These are phyloP conservation scores for Scenedesmus sp. DNA, from an alignment of 163 green algal species.

Conservation along the genomic window DNA sequence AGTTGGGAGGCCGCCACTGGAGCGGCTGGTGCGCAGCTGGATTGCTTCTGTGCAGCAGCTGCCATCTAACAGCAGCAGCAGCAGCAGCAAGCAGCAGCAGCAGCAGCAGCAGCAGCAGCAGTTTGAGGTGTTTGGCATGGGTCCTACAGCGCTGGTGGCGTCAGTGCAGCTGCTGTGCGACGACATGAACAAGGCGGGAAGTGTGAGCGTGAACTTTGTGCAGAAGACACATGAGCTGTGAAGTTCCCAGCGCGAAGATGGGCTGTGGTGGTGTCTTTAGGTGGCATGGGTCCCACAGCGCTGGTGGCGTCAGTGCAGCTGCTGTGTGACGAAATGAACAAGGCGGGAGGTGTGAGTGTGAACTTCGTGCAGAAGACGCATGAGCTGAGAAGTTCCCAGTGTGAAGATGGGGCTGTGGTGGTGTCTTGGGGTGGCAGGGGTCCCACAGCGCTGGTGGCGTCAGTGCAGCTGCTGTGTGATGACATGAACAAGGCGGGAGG, in stretches of 20 bases:
- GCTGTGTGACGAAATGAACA: slow-evolving; percentile 30
- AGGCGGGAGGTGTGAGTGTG: background rate
- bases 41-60: background rate
- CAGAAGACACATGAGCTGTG: slow-evolving; percentile 51
- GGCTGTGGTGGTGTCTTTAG: too few species aligned
- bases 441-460: background rate
- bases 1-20: background rate
- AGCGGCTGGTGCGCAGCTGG: background rate
- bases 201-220: slow-evolving; percentile 13
- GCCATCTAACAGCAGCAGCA: background rate
- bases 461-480: slow-evolving; percentile 28
- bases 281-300: slow-evolving; percentile 24
- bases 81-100: slow-evolving; percentile 29
- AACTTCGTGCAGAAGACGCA: slow-evolving; percentile 48
- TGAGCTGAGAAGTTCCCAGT: slow-evolving; percentile 26
- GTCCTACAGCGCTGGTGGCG: slow-evolving; percentile 1
- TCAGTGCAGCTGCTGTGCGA: slow-evolving; percentile 26
- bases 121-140: slow-evolving; percentile 7
- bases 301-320: slow-evolving; percentile 14
- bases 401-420: background rate
- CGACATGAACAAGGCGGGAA: slow-evolving; percentile 3
- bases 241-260: background rate
- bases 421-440: background rate
- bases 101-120: slow-evolving; percentile 29
- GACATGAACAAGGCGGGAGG: slow-evolving; percentile 5